Conservation (phyloP, 768 basidiomycete species). For the Fomitopsis serialis region DNA sequence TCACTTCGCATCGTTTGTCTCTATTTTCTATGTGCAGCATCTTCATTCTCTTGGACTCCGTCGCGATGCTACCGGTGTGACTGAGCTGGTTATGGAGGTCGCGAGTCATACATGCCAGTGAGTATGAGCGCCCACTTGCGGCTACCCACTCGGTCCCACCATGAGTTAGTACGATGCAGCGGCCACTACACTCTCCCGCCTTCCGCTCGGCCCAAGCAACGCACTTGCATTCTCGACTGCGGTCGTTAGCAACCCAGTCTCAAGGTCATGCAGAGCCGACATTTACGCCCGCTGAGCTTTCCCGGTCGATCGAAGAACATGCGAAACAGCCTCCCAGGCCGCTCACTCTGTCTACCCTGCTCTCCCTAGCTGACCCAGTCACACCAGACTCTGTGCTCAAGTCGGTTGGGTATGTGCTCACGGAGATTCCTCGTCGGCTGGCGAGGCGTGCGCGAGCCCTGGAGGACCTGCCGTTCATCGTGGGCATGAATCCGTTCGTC, state of each 20-base stretch:
- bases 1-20: not conserved
- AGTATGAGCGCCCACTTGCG: too few relatives aligned
- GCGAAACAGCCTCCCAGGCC: constrained; percentile 60
- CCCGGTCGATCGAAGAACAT: constrained; percentile 57
- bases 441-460: constrained; percentile 70
- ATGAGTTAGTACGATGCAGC: too few relatives aligned
- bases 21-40: not conserved
- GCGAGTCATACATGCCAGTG: too few relatives aligned
- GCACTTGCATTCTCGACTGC: too few relatives aligned
- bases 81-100: too few relatives aligned
- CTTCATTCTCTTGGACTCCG: too few relatives aligned
- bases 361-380: constrained; percentile 73
- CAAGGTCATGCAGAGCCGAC: constrained; percentile 12
- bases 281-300: constrained; percentile 46
- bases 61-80: too few relatives aligned
- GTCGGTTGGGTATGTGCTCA: constrained; percentile 69
- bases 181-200: too few relatives aligned
- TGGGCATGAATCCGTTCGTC: constrained; percentile 87
- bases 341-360: constrained; percentile 64
- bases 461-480: constrained; percentile 79
- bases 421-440: constrained; percentile 74
- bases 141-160: too few relatives aligned
- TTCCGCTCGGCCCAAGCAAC: too few relatives aligned
- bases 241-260: too few relatives aligned
- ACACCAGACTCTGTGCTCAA: constrained; percentile 64